These are phyloP conservation scores for Penicillium cataractarum DNA, from an alignment of 495 filamentous ascomycete genomes.

Conservation along the genomic window DNA sequence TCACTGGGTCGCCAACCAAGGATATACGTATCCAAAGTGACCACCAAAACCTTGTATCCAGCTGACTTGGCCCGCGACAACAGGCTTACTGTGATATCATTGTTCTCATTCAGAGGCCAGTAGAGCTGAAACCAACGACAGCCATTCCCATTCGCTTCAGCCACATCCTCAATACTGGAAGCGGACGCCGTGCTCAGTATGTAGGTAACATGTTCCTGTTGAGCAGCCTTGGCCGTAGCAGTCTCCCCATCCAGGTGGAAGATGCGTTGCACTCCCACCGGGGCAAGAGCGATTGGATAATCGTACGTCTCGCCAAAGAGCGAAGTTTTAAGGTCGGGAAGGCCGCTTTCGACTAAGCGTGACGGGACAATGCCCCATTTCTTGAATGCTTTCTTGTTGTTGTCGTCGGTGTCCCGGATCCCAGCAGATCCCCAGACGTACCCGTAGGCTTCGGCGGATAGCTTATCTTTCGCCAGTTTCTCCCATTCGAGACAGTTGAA, in stretches of 20 bases:
- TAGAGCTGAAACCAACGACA: constrained; percentile 64
- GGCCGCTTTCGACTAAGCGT: background rate
- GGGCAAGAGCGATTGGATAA: constrained; percentile 53
- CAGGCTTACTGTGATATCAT: constrained; percentile 55
- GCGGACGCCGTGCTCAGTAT: background rate
- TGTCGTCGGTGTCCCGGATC: background rate
- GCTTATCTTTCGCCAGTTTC: background rate
- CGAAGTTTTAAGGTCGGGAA: background rate
- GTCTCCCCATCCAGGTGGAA: constrained; percentile 53
- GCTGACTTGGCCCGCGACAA: constrained; percentile 53
- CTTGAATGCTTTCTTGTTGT: background rate
- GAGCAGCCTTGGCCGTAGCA: background rate
- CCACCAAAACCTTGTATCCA: background rate
- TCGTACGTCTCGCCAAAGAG: constrained; percentile 31
- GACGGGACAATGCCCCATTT: background rate
- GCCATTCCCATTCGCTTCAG: constrained; percentile 40
- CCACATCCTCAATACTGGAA: constrained; percentile 49
- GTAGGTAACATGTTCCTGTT: background rate
- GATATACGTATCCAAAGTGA: background rate
- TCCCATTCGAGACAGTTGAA: background rate
- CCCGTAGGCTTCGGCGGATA: background rate
- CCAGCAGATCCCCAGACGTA: background rate
- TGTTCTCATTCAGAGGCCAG: constrained; percentile 53
- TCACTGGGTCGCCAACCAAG: background rate
- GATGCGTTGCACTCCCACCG: constrained; percentile 56